Conservation (phyloP, 2,329 filamentous ascomycete species). For the Ophiostoma piceae region DNA sequence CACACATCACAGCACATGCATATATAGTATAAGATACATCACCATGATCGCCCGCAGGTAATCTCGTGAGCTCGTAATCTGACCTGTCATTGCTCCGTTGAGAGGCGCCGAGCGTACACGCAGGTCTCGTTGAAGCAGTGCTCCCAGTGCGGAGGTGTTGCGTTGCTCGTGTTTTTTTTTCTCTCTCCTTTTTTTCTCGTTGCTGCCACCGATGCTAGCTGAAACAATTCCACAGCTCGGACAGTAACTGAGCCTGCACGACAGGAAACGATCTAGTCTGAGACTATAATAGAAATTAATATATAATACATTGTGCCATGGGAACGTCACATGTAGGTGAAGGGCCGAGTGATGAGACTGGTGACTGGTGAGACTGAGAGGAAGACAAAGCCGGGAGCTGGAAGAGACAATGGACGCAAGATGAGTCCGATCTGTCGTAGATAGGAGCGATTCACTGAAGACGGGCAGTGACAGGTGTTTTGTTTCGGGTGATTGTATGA, state of each 20-base stretch:
- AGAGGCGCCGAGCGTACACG: background rate
- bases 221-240: background rate
- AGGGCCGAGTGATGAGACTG: background rate
- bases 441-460: constrained; percentile 5
- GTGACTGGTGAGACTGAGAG: background rate
- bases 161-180: background rate
- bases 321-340: background rate
- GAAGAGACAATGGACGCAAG: background rate
- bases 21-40: background rate
- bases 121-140: background rate
- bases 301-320: background rate
- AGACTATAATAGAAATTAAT: background rate
- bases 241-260: background rate
- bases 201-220: background rate
- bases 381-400: background rate
- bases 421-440: constrained; percentile 4
- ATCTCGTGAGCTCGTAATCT: constrained; percentile 2
- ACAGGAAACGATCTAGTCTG: no score
- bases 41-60: background rate
- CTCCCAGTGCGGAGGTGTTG: background rate
- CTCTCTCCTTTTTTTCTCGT: background rate
- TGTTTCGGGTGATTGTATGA: background rate
- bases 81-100: constrained; percentile 5
- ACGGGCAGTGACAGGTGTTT: constrained; percentile 3
- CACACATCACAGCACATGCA: background rate